A percentile compares a stretch with the other conserved stretches of the same genome.
Conservation (phyloP, 179 eudicot species). For the Patellifolia procumbens region DNA sequence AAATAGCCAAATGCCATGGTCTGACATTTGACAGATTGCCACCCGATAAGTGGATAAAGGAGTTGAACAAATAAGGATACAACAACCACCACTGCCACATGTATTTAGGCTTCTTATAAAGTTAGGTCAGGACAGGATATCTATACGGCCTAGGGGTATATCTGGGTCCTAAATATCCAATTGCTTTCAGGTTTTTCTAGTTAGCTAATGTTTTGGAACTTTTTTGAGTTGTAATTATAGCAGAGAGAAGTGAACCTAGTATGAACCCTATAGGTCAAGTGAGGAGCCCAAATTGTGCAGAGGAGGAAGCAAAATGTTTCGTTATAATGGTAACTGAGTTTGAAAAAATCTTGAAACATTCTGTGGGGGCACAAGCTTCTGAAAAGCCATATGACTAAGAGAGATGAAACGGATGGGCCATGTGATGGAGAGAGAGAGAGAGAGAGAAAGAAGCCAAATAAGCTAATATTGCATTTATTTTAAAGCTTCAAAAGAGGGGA, state of each 20-base stretch:
- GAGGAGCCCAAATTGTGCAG: not conserved
- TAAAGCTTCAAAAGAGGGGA: too few species aligned
- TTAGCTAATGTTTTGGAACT: not conserved
- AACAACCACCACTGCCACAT: not conserved
- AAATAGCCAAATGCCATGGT: constrained; percentile 20
- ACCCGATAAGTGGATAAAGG: not conserved
- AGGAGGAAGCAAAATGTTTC: not conserved
- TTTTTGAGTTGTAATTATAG: not conserved
- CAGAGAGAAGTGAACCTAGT: not conserved
- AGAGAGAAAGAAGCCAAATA: too few species aligned
- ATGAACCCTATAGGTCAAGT: not conserved
- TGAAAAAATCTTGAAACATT: not conserved
- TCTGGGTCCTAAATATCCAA: not conserved
- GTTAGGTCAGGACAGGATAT: not conserved
- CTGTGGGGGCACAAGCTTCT: too few species aligned
- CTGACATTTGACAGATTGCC: not conserved
- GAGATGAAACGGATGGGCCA: too few species aligned
- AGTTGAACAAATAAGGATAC: not conserved
- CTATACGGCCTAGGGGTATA: not conserved
- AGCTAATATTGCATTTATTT: too few species aligned
- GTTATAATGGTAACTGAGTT: not conserved
- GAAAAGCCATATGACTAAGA: too few species aligned
- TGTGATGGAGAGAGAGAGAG: too few species aligned
- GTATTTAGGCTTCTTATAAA: not conserved
- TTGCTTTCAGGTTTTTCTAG: not conserved